Percentiles rank a stretch among this genome's conserved stretches.
Conservation (phyloP, 192 early-diverging fungal genomes). For the Backusella circina region DNA sequence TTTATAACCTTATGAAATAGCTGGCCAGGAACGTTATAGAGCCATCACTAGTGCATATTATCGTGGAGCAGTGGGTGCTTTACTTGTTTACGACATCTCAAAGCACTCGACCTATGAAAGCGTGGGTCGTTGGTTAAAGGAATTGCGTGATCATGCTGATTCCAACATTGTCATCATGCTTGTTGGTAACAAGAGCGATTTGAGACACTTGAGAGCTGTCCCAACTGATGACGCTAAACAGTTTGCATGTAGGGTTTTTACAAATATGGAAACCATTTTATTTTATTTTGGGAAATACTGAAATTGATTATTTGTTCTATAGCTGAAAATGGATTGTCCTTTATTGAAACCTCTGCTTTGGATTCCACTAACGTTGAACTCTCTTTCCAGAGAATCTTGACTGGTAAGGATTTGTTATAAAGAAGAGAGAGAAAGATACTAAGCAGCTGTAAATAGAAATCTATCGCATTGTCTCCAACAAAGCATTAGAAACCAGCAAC, state of each 20-base stretch:
- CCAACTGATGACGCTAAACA: conserved; percentile 96
- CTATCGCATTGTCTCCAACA: conserved; percentile 96
- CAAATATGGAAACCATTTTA: not conserved
- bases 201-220: conserved; percentile 92
- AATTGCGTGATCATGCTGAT: conserved; percentile 93
- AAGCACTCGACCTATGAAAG: conserved; percentile 94
- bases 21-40: conserved; percentile 75
- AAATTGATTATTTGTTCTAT: not conserved
- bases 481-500: conserved; percentile 80
- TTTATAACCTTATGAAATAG: no score
- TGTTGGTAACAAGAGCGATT: conserved; percentile 98
- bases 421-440: not conserved
- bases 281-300: not conserved
- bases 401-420: conserved; percentile 50
- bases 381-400: conserved; percentile 92
- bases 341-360: conserved; percentile 98
- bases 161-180: conserved; percentile 98
- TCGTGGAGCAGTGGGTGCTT: conserved; percentile 93
- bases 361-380: conserved; percentile 96
- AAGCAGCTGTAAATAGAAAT: conserved; percentile 59
- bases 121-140: conserved; percentile 96
- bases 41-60: conserved; percentile 88
- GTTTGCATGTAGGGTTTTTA: conserved; percentile 73
- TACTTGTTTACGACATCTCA: conserved; percentile 97
- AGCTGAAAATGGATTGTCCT: conserved; percentile 88